These are phyloP conservation scores for Gyrodon lividus DNA, from an alignment of 768 basidiomycete genomes.

Conservation along the genomic window DNA sequence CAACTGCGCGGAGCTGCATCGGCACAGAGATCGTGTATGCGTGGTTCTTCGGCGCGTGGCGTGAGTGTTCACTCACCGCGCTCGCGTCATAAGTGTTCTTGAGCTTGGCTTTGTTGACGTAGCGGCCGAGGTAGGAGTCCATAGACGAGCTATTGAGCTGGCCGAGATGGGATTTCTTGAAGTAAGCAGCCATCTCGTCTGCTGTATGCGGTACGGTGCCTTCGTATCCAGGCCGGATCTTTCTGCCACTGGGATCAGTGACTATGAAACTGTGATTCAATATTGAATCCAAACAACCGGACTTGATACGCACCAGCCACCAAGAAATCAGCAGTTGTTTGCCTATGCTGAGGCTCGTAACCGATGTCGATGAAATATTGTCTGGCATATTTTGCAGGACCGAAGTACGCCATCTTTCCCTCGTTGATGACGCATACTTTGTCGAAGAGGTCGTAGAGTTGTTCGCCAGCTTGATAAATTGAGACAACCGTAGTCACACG, in stretches of 20 bases:
- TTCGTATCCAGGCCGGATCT: constrained; percentile 41
- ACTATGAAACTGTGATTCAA: constrained; percentile 38
- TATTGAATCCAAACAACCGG: neutral
- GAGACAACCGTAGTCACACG: constrained; percentile 68
- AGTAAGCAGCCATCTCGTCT: constrained; percentile 54
- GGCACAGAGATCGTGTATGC: constrained; percentile 46
- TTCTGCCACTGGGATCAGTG: constrained; percentile 61
- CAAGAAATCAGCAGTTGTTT: constrained; percentile 62
- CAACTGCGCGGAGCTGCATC: constrained; percentile 44
- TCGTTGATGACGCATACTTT: constrained; percentile 63
- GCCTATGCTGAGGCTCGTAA: constrained; percentile 50
- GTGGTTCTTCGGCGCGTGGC: constrained; percentile 38
- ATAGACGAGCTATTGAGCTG: constrained; percentile 46
- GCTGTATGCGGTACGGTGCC: constrained; percentile 49
- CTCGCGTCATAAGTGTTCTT: constrained; percentile 46
- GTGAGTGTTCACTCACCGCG: constrained; percentile 51
- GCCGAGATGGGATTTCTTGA: constrained; percentile 40
- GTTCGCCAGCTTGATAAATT: constrained; percentile 82
- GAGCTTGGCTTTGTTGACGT: constrained; percentile 44
- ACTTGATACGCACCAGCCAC: constrained; percentile 35
- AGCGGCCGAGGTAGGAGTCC: constrained; percentile 41
- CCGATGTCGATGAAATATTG: constrained; percentile 59
- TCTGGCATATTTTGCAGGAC: constrained; percentile 48
- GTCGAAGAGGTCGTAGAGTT: constrained; percentile 62
- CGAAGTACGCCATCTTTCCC: constrained; percentile 57